A percentile compares a stretch with the other conserved stretches of the same genome.
Conservation (phyloP, 306 rosid genomes). For the Mimosa pudica region DNA sequence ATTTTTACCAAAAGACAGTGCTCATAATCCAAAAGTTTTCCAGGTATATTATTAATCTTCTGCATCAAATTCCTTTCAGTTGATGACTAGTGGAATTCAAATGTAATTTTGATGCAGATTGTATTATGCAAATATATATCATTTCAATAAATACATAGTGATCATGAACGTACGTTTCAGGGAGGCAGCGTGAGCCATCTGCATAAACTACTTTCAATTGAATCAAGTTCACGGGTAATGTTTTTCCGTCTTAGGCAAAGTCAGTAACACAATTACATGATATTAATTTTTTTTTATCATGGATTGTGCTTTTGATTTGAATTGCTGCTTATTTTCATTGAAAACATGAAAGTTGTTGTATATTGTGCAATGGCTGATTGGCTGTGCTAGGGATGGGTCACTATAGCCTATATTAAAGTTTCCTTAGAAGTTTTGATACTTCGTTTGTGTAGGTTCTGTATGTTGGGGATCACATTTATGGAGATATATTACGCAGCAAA, state of each 20-base stretch:
- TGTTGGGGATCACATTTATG: slow-evolving; percentile 98
- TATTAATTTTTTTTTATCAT: background rate
- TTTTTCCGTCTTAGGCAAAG: slow-evolving; percentile 14
- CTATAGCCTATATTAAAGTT: slow-evolving; percentile 13
- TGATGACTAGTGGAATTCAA: background rate
- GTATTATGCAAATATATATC: slow-evolving; percentile 5
- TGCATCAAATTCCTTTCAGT: background rate
- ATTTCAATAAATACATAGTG: slow-evolving; percentile 25
- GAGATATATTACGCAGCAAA: slow-evolving; percentile 96
- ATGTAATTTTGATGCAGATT: slow-evolving; percentile 8
- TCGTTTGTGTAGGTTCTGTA: slow-evolving; percentile 78
- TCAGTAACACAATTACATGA: background rate
- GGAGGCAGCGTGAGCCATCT: slow-evolving; percentile 97
- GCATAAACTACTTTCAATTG: slow-evolving; percentile 85
- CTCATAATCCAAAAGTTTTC: slow-evolving; percentile 68
- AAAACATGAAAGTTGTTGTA: background rate
- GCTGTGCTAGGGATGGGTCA: slow-evolving; percentile 10
- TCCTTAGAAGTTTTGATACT: slow-evolving; percentile 23
- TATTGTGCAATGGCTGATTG: slow-evolving; percentile 26
- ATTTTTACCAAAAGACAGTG: slow-evolving; percentile 43
- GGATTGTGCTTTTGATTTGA: background rate
- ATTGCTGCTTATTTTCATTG: slow-evolving; percentile 21
- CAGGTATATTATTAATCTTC: slow-evolving; percentile 58
- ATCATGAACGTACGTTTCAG: slow-evolving; percentile 47
- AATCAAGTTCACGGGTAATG: slow-evolving; percentile 89